These are phyloP conservation scores for Colletotrichum nymphaeae DNA, from an alignment of 2,329 filamentous ascomycete species.

Conservation along the genomic window DNA sequence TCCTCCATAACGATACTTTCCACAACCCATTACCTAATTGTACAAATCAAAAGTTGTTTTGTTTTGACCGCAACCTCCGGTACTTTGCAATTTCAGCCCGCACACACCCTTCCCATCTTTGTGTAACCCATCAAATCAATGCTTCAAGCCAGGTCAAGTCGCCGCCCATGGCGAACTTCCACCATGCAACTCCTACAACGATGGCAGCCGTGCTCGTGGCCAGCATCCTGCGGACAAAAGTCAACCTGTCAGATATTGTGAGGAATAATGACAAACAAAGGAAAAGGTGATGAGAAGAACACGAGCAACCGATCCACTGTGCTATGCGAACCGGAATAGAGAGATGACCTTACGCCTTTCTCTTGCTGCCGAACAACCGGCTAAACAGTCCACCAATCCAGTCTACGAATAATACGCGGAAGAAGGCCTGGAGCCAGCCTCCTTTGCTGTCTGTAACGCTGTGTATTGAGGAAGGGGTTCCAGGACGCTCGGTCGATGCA, in stretches of 20 bases:
- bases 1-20: not conserved
- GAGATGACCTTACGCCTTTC: constrained; percentile 35
- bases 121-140: constrained; percentile 2
- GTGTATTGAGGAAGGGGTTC: constrained; percentile 38
- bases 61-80: not conserved
- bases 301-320: not conserved
- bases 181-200: constrained; percentile 31
- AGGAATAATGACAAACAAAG: constrained; percentile 18
- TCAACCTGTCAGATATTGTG: constrained; percentile 35
- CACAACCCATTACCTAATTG: constrained; percentile 3
- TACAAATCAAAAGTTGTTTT: constrained; percentile 9
- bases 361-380: constrained; percentile 35
- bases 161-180: constrained; percentile 23
- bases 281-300: not conserved
- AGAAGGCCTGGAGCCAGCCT: constrained; percentile 48
- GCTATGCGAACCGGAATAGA: constrained; percentile 18
- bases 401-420: constrained; percentile 51
- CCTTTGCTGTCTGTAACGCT: constrained; percentile 38
- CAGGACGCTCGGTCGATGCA: constrained; percentile 28
- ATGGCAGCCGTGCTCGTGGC: constrained; percentile 33
- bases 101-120: not conserved
- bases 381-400: constrained; percentile 50
- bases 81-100: not conserved
- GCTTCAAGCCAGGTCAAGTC: constrained; percentile 15
- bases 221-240: constrained; percentile 35